Conservation (phyloP, 78 protist genomes). For the Dictyostelium capitatum region DNA sequence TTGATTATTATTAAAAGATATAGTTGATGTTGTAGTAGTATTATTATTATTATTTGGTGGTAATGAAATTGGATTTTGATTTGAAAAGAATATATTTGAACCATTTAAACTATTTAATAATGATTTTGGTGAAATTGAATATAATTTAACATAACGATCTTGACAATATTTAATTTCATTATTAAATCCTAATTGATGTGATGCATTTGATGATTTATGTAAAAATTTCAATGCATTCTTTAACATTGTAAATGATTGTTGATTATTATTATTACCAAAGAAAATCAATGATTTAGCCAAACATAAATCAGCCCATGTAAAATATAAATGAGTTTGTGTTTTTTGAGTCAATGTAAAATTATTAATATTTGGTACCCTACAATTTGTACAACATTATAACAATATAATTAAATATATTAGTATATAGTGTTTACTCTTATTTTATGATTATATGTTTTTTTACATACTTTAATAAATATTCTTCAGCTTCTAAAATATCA, state of each 20-base stretch:
- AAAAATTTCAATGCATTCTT: slow-evolving; percentile 4
- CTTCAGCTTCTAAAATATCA: slow-evolving; percentile 33
- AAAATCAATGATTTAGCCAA: neutral
- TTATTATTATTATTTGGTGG: slow-evolving; percentile 4
- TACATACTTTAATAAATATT: slow-evolving; percentile 11
- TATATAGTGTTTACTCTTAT: too few relatives aligned
- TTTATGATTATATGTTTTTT: neutral
- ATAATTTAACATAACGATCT: slow-evolving; percentile 6
- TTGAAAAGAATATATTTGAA: neutral
- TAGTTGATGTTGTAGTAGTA: neutral
- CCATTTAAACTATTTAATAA: slow-evolving; percentile 18
- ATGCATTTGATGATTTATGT: neutral
- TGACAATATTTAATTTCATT: slow-evolving; percentile 53
- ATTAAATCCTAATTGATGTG: slow-evolving; percentile 28
- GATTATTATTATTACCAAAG: neutral
- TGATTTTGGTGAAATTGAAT: neutral
- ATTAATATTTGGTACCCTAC: slow-evolving; percentile 26
- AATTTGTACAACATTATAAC: too few relatives aligned
- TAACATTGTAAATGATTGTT: slow-evolving; percentile 8
- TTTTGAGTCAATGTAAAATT: slow-evolving; percentile 2
- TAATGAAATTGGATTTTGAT: neutral
- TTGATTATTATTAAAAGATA: neutral
- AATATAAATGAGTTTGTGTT: slow-evolving; percentile 39
- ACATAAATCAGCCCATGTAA: slow-evolving; percentile 36
- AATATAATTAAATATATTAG: too few relatives aligned